phyloP scores from a whole-genome alignment of 179 eudicot genomes.

The Carnegiea gigantea region DNA sequence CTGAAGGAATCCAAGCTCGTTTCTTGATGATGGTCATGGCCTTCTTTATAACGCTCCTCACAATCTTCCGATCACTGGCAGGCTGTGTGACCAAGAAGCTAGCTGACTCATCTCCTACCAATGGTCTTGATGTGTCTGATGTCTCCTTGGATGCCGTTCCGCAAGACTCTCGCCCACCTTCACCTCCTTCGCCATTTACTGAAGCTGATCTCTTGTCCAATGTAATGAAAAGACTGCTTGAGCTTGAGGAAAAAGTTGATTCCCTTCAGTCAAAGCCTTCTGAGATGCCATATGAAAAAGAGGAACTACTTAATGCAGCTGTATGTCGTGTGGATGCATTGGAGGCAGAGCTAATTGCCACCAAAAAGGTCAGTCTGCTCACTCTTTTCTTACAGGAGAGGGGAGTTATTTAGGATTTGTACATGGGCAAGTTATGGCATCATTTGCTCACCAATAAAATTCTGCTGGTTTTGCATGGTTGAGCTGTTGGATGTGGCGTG shows the following conservation, averaged over 20 bases:
- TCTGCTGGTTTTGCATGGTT: background rate
- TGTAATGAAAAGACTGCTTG: slow-evolving; percentile 77
- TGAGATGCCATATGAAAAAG: slow-evolving; percentile 94
- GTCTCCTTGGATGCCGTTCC: slow-evolving; percentile 41
- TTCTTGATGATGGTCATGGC: slow-evolving; percentile 58
- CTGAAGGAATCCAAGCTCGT: slow-evolving; percentile 54
- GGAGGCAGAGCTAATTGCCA: slow-evolving; percentile 96
- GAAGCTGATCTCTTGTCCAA: slow-evolving; percentile 67
- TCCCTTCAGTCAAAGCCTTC: slow-evolving; percentile 83
- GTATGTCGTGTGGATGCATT: slow-evolving; percentile 96
- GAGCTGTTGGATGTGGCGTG: background rate
- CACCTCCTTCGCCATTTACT: slow-evolving; percentile 63
- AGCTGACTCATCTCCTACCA: slow-evolving; percentile 38
- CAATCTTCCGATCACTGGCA: slow-evolving; percentile 55
- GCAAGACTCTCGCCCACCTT: slow-evolving; percentile 72
- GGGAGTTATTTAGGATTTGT: background rate
- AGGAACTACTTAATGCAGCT: slow-evolving; percentile 97
- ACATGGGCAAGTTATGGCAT: background rate
- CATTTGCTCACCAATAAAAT: background rate
- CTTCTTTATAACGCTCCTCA: slow-evolving; percentile 58
- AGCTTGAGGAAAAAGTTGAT: slow-evolving; percentile 87
- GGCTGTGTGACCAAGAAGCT: slow-evolving; percentile 48
- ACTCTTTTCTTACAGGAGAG: background rate
- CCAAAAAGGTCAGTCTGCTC: slow-evolving; percentile 68
- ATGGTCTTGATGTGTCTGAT: slow-evolving; percentile 33